Evolutionary conservation across 2,329 filamentous ascomycete species (phyloP), one percentile per base, ranked within the genome.

Genomic region (Ramularia endophylla): DNA sequence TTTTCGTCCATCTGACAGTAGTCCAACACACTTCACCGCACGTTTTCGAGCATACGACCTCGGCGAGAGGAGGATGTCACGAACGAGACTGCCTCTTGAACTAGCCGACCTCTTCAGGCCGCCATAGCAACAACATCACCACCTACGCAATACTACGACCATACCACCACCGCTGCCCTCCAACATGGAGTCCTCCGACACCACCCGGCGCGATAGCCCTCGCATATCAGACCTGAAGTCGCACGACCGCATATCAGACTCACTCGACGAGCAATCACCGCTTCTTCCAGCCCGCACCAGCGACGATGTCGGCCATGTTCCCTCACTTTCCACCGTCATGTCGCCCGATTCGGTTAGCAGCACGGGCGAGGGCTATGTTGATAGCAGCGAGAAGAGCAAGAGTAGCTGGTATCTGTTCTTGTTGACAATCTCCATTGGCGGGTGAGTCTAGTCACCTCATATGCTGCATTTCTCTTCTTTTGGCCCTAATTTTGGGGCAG

Each of bases 401-500:
- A 89, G 85, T 63, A 70, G 81, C 33, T 87, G 83, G 80, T 94
- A 94, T 64, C 72, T 97, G 55, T 77, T 94, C 52, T 70, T 95
- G 48, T 69, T 97, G 64, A 95, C 90, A 5, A 72, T 95, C 47
- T 81, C 85, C 59, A 85, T 95, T 53, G 87, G 87, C 46, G 90
- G 78, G 70, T 74, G 55, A 60, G 69, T n/a, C n/a, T n/a, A n/a
- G n/a, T n/a, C 30, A 17, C 30, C 11, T 63, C 33, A 41, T 38
- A 33, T 8, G 30, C 15, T 8, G n/a, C n/a, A n/a, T n/a, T 17
- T 15, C 30, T 9, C 5, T 35, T 30, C 33, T 5, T 4, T 8
- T 13, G 13, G n/a, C 17, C 15, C 37, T 32, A 20, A 37, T 28
- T 27, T 29, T 15, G 31, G 18, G 11, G 29, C 39, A 75, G 87